These are phyloP conservation scores for Apiospora saccharicola DNA, from an alignment of 2,329 filamentous ascomycete species.

Conservation along the genomic window DNA sequence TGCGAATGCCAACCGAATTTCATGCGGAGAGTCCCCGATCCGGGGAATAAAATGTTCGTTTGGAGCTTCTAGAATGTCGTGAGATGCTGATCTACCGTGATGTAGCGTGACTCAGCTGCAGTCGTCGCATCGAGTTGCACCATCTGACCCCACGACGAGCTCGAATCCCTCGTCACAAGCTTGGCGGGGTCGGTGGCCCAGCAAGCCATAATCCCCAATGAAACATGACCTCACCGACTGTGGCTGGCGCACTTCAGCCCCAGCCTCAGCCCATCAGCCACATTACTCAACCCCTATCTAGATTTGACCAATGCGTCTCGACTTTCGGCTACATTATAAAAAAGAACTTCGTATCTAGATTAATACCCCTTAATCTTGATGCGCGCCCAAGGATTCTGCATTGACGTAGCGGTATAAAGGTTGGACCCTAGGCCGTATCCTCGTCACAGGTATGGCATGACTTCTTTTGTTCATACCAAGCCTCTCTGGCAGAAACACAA, in stretches of 20 bases:
- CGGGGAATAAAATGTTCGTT: neutral
- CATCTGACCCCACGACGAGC: neutral
- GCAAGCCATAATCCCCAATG: neutral
- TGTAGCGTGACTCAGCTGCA: conserved; percentile 9
- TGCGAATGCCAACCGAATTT: neutral
- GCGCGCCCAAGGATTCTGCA: too few species aligned
- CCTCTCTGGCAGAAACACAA: too few species aligned
- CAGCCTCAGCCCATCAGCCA: neutral
- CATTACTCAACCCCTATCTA: neutral
- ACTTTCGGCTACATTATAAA: neutral
- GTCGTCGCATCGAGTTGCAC: conserved; percentile 6
- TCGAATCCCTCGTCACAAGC: neutral
- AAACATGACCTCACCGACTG: neutral
- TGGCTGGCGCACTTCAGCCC: neutral
- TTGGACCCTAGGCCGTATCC: too few species aligned
- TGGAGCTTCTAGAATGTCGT: conserved; percentile 4
- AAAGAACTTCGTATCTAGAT: neutral
- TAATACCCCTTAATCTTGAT: neutral
- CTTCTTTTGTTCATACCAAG: too few species aligned
- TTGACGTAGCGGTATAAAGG: too few species aligned
- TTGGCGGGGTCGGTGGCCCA: neutral
- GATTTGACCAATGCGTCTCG: neutral
- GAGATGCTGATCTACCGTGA: conserved; percentile 4
- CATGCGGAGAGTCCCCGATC: neutral
- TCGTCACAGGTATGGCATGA: too few species aligned